Conservation (phyloP, 2,329 filamentous ascomycete genomes). For the Paecilomyces variotii region DNA sequence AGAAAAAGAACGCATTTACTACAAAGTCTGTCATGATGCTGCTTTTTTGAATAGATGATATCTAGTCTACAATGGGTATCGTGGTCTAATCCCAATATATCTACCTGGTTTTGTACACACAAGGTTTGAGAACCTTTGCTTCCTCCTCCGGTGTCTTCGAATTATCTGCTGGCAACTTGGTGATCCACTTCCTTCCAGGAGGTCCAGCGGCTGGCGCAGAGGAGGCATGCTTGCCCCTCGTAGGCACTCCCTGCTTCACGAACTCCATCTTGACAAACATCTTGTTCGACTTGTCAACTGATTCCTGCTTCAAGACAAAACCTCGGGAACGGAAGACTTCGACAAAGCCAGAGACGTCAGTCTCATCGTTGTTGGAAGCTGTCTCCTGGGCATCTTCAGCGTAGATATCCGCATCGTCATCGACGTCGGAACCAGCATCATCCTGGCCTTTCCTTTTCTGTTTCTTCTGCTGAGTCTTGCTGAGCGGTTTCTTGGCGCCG, state of each 20-base stretch:
- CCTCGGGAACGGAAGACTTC: conserved; percentile 72
- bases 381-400: conserved; percentile 41
- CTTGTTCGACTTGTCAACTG: conserved; percentile 79
- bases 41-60: neutral
- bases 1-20: neutral
- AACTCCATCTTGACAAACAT: conserved; percentile 99
- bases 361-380: conserved; percentile 59
- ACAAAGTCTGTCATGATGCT: neutral
- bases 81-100: neutral
- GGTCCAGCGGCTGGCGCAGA: conserved; percentile 22
- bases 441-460: conserved; percentile 41
- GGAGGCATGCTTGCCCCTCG: conserved; percentile 61
- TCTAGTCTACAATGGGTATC: neutral
- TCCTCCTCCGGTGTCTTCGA: conserved; percentile 53
- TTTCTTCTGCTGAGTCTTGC: conserved; percentile 36
- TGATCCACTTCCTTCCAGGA: conserved; percentile 41
- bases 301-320: conserved; percentile 68
- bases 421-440: conserved; percentile 32
- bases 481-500: conserved; percentile 30
- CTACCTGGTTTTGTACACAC: conserved; percentile 86
- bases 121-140: conserved; percentile 77
- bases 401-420: conserved; percentile 49
- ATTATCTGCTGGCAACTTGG: conserved; percentile 47
- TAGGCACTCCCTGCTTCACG: conserved; percentile 68
- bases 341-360: conserved; percentile 80